These are phyloP conservation scores for Daldinia concentrica DNA, from an alignment of 495 filamentous ascomycete species.

Conservation along the genomic window DNA sequence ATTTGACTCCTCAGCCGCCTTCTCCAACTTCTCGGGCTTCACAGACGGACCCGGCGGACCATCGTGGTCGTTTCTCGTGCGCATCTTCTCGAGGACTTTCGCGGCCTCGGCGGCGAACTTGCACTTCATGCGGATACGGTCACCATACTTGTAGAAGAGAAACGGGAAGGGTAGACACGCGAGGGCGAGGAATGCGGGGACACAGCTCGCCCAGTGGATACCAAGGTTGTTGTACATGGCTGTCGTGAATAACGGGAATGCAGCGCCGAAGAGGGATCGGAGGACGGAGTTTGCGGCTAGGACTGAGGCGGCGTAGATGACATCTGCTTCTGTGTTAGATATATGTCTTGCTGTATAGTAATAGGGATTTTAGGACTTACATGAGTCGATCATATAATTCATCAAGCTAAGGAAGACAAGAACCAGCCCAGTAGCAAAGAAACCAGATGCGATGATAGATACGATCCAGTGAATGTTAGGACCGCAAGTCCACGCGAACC, in stretches of 20 bases:
- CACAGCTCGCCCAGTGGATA: constrained; percentile 80
- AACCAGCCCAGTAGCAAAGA: constrained; percentile 61
- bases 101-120: constrained; percentile 78
- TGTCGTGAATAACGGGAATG: constrained; percentile 84
- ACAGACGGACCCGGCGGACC: background rate
- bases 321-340: constrained; percentile 52
- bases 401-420: constrained; percentile 76
- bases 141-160: constrained; percentile 81
- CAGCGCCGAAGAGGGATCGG: constrained; percentile 74
- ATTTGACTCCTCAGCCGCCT: background rate
- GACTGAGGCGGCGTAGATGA: constrained; percentile 82
- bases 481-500: constrained; percentile 69
- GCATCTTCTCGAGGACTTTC: constrained; percentile 52
- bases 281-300: constrained; percentile 81
- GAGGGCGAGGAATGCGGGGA: constrained; percentile 81
- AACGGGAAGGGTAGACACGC: constrained; percentile 82
- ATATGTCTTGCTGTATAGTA: background rate
- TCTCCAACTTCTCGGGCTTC: constrained; percentile 5
- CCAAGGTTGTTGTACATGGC: constrained; percentile 79
- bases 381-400: constrained; percentile 84
- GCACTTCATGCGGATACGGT: constrained; percentile 70
- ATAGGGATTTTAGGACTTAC: constrained; percentile 15
- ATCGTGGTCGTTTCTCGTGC: constrained; percentile 11
- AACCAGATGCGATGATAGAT: constrained; percentile 54
- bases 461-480: constrained; percentile 63